Conservation (phyloP, 768 basidiomycete genomes). For the Macrolepiota dolichaula region DNA sequence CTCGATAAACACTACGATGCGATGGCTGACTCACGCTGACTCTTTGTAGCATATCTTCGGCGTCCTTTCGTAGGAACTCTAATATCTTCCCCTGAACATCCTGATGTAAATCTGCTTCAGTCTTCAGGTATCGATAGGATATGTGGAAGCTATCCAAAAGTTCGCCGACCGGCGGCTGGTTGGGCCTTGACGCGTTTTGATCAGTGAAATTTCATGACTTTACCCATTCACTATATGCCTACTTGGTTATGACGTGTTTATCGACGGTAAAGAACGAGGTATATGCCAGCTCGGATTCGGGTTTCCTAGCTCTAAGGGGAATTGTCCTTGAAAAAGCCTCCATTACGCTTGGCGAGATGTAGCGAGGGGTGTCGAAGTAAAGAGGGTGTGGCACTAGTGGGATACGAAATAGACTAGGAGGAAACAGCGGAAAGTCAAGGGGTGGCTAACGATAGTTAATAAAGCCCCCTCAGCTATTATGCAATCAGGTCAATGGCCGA, state of each 20-base stretch:
- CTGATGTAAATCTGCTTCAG: neutral
- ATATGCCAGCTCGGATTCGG: neutral
- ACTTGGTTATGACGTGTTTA: neutral
- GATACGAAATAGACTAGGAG: neutral
- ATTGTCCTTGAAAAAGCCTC: neutral
- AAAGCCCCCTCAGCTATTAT: neutral
- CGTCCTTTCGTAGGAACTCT: neutral
- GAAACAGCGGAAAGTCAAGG: neutral
- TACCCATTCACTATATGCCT: neutral
- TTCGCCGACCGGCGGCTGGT: neutral
- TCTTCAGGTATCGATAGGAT: neutral
- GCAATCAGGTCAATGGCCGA: neutral
- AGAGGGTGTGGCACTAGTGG: neutral
- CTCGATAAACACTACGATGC: neutral
- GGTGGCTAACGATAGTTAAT: neutral
- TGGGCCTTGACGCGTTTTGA: neutral
- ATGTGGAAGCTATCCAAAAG: neutral
- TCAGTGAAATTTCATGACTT: neutral
- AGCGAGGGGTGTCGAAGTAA: neutral
- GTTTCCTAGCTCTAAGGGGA: too few relatives aligned
- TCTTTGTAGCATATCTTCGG: conserved; percentile 1
- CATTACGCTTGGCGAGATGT: neutral
- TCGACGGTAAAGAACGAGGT: neutral
- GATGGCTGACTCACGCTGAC: conserved; percentile 1
- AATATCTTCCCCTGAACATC: neutral